Evolutionary conservation across 1,284 basidiomycete species (phyloP), one percentile per base, ranked within the genome.

Genomic region (Trichosporon coremiiforme): DNA sequence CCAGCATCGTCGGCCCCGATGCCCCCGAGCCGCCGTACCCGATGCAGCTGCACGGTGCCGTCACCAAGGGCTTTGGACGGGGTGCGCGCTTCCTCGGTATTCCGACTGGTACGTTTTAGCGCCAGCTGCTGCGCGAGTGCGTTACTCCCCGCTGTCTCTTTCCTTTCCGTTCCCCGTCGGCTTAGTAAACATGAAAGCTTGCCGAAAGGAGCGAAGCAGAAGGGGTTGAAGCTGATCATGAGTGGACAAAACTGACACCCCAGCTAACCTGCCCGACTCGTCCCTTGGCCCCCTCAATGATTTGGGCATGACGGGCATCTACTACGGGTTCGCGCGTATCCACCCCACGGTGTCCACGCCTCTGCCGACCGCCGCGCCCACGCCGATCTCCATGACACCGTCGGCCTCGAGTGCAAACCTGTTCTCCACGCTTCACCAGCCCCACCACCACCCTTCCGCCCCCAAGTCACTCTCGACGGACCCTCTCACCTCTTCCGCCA

Each of bases 21-120:
- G 78, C 73, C 9, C 93, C 92, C 13, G 87, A 88, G 75, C 70
- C 83, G 2, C 94, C 94, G 2, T 98, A 92, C 82, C 97, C 96
- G 1, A 90, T 99, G 70, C 83, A 85, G 60, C 86, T 99, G 55
- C 85, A 86, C 38, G 97, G 97, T 1, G 84, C 84, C 0, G 95
- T 99, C 6, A 91, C 94, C 78, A 89, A 87, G 73, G 96, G 96
- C 5, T 99, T 97, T 80, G 95, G 94, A 22, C 85, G 94, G 75
- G 96, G 96, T 1, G 90, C 94, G 60, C 94, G 97, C 80, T 95
- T 98, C 77, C 87, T 99, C 0, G 95, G 95, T 15, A 98, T 95
- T 80, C 96, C 96, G 0, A 99, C 96, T 57, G 95, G 95, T 94
- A 73, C 33, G 33, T 35, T 6, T 8, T 10, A 72, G 88, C 75